Evolutionary conservation across 805 yeast genomes (phyloP).

Genomic region (Candida maesae): DNA sequence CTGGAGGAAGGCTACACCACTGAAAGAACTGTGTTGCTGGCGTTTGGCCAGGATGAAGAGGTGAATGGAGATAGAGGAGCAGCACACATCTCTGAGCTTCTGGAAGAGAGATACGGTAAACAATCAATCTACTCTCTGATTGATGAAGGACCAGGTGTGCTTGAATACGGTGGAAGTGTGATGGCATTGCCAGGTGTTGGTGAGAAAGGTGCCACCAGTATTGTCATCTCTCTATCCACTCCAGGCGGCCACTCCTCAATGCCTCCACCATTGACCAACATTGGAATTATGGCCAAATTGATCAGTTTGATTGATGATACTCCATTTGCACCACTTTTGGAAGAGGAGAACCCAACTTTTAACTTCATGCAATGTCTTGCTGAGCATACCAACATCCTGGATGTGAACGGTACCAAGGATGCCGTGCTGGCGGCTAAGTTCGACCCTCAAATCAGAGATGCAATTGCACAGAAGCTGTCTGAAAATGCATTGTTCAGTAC

Average conservation of each 20-base stretch:
- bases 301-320: conserved; percentile 47
- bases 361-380: conserved; percentile 57
- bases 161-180: not conserved
- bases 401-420: not conserved
- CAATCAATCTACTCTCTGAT: not conserved
- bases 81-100: conserved; percentile 13
- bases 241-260: conserved; percentile 70
- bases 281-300: conserved; percentile 59
- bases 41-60: conserved; percentile 81
- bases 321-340: conserved; percentile 43
- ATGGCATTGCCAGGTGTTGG: conserved; percentile 52
- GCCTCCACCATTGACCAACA: conserved; percentile 69
- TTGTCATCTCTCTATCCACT: conserved; percentile 46
- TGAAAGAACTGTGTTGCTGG: conserved; percentile 53
- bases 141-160: not conserved
- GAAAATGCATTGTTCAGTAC: conserved; percentile 27
- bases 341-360: conserved; percentile 47
- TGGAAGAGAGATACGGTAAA: not conserved
- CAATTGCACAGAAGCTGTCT: not conserved
- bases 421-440: not conserved
- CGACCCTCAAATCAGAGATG: conserved; percentile 8
- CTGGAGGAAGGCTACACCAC: conserved; percentile 48
- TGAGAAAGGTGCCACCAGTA: conserved; percentile 58
- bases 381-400: not conserved
- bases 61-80: conserved; percentile 56